phyloP scores from a whole-genome alignment of 108 stramenopile genomes.

The Phaeodactylum tricornutum region DNA sequence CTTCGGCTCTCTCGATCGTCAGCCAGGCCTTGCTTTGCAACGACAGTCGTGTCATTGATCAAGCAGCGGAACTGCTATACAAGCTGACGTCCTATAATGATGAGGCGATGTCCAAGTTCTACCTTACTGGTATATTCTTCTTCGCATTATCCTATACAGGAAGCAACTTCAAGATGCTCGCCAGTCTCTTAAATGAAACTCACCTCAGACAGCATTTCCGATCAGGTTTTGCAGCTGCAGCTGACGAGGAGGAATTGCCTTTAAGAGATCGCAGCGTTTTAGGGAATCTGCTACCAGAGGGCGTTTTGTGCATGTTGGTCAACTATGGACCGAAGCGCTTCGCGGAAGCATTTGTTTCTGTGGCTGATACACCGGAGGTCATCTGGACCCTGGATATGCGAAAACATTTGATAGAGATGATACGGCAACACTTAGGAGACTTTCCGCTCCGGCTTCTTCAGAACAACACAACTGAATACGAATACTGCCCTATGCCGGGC shows the following conservation, averaged over 20 bases:
- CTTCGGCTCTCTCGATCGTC: slow-evolving; percentile 28
- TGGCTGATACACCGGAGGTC: slow-evolving; percentile 74
- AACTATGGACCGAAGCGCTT: slow-evolving; percentile 66
- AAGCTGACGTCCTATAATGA: slow-evolving; percentile 54
- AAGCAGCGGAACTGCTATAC: slow-evolving; percentile 35
- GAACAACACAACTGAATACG: slow-evolving; percentile 54
- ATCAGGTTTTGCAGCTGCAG: slow-evolving; percentile 59
- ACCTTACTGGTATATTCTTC: slow-evolving; percentile 67
- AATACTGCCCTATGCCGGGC: slow-evolving; percentile 70
- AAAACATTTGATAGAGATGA: slow-evolving; percentile 62
- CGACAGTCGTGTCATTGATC: slow-evolving; percentile 48
- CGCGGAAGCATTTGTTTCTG: slow-evolving; percentile 47
- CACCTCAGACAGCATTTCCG: slow-evolving; percentile 59
- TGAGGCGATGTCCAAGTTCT: slow-evolving; percentile 58
- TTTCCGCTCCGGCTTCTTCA: slow-evolving; percentile 68
- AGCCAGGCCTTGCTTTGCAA: slow-evolving; percentile 57
- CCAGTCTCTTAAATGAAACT: slow-evolving; percentile 43
- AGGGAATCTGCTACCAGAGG: slow-evolving; percentile 60
- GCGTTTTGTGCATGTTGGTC: slow-evolving; percentile 47
- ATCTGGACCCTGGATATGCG: slow-evolving; percentile 76
- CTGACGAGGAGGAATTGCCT: slow-evolving; percentile 32
- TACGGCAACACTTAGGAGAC: slow-evolving; percentile 73
- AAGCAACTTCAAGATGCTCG: slow-evolving; percentile 43
- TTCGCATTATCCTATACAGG: slow-evolving; percentile 55
- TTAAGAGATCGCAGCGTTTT: slow-evolving; percentile 52